Evolutionary conservation across 768 basidiomycete species (phyloP), one percentile per base, ranked within the genome.

Genomic region (Suillus ampliporus): DNA sequence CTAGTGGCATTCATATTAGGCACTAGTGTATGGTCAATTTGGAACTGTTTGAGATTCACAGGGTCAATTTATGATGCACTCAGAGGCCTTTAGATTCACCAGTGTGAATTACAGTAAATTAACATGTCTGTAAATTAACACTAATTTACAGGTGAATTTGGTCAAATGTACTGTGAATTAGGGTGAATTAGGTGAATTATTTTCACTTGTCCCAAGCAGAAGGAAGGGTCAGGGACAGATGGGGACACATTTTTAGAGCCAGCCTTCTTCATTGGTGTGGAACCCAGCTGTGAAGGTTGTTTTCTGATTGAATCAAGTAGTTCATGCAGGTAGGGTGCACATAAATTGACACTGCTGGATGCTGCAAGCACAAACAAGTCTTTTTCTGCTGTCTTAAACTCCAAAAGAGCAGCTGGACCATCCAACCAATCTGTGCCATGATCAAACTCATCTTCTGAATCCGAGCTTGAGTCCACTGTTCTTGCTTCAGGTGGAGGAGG

Each of bases 341-440:
- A 8, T 7, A 57, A 37, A 28, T 62, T 44, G 5, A 62, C 57
- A 17, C 28, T 26, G 9, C 44, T 38, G 9, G 31, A 38, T 34
- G 41, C 61, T 5, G 34, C 61, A 19, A 57, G n/a, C 13, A 57
- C 50, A 4, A 62, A 57, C 5, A 11, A 46, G 21, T 46, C 21
- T 46, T 46, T 31, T 23, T 14, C 21, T 21, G 13, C 44, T 17
- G 9, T n/a, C 19, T 13, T 26, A 8, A 31, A 37, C 14, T 38
- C 38, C 10, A 41, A 35, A 15, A 11, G 21, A 19, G n/a, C 28
- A 31, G 61, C 47, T 4, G 38, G 35, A 15, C 17, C 38, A 50
- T 50, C 17, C 19, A 57, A 44, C 61, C 61, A 62, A 56, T 38
- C 19, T 11, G 40, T 41, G 40, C 61, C 61, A 62, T 62, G 21